Conservation (phyloP, 2,329 filamentous ascomycete species). For the Tolypocladium pustulatum region DNA sequence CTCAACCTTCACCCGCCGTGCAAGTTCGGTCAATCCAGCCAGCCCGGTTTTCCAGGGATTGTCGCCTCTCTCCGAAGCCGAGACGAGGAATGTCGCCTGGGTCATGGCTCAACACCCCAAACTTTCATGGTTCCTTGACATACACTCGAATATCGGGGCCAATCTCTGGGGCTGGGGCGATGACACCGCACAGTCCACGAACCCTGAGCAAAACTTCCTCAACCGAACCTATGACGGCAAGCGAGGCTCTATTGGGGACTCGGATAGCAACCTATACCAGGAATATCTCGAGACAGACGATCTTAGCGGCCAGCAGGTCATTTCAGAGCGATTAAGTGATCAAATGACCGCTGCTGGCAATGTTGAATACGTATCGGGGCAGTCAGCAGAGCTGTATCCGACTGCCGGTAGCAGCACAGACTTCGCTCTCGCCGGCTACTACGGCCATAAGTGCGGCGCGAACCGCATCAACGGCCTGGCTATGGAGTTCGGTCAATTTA, state of each 20-base stretch:
- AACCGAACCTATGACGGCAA: conserved; percentile 40
- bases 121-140: conserved; percentile 46
- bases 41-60: conserved; percentile 42
- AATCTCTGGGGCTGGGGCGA: conserved; percentile 49
- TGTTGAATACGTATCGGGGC: conserved; percentile 24
- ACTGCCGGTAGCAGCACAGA: conserved; percentile 35
- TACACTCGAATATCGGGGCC: conserved; percentile 42
- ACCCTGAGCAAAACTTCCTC: conserved; percentile 36
- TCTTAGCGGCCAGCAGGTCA: conserved; percentile 16
- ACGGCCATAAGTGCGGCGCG: conserved; percentile 18
- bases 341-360: conserved; percentile 29
- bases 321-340: conserved; percentile 21
- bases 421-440: conserved; percentile 33
- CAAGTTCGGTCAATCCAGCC: conserved; percentile 26
- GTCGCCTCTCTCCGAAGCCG: conserved; percentile 41
- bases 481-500: conserved; percentile 33
- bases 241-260: conserved; percentile 36
- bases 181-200: conserved; percentile 37
- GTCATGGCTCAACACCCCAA: conserved; percentile 37
- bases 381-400: conserved; percentile 32
- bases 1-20: conserved; percentile 21
- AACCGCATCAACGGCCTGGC: conserved; percentile 31
- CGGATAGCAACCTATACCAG: conserved; percentile 28
- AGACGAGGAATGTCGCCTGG: conserved; percentile 44
- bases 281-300: conserved; percentile 32